Evolutionary conservation across 176 grass and related monocot genomes (phyloP).

Genomic region (Alloteropsis semialata): DNA sequence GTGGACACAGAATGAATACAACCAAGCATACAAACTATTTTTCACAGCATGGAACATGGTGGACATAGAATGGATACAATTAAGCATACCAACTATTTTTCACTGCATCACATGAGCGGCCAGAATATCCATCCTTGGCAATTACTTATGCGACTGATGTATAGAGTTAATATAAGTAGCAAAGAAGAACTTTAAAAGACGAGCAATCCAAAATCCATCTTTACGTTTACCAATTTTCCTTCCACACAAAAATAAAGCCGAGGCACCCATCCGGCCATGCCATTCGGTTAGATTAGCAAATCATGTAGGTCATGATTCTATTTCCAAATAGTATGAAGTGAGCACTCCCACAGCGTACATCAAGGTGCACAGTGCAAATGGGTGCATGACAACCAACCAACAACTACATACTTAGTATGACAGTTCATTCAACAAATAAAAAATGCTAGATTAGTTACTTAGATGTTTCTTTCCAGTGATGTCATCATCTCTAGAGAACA

Average conservation of each 20-base stretch:
- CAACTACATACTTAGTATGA: neutral
- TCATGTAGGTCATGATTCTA: neutral
- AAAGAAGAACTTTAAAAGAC: neutral
- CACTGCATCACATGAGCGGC: neutral
- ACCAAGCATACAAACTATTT: neutral
- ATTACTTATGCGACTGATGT: neutral
- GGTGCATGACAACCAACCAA: neutral
- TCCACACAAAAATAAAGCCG: neutral
- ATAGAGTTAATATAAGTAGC: neutral
- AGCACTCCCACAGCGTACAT: neutral
- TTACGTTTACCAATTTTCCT: neutral
- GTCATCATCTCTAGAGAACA: neutral
- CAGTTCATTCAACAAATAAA: neutral
- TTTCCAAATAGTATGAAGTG: neutral
- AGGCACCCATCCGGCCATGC: neutral
- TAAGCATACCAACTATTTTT: neutral
- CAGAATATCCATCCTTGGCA: neutral
- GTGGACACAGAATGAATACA: neutral
- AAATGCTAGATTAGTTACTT: neutral
- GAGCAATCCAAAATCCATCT: neutral
- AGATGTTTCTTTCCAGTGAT: neutral
- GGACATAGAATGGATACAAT: neutral
- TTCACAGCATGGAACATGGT: neutral
- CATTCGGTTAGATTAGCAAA: conserved; percentile 7
- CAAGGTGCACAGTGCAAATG: neutral